phyloP scores from a whole-genome alignment of 495 filamentous ascomycete genomes.

The Hapsidospora chrysogenum region DNA sequence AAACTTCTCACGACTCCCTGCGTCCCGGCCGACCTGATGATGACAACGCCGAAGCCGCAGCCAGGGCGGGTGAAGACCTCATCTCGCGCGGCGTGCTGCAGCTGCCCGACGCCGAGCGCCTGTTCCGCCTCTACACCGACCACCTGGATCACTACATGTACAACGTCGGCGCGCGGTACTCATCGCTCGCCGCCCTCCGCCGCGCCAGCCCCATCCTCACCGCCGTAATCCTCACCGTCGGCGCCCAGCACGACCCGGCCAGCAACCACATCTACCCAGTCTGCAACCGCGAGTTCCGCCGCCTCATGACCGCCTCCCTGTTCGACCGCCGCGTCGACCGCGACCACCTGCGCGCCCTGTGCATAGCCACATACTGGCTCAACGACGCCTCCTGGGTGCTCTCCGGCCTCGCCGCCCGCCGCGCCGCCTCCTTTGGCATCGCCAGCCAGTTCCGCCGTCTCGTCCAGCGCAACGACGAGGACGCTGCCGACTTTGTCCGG shows the following conservation, averaged over 20 bases:
- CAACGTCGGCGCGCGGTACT: slow-evolving; percentile 18
- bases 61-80: slow-evolving; percentile 12
- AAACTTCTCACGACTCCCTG: too few species aligned
- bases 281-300: slow-evolving; percentile 18
- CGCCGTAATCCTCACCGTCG: slow-evolving; percentile 19
- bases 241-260: slow-evolving; percentile 18
- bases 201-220: slow-evolving; percentile 7
- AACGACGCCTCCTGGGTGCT: slow-evolving; percentile 20
- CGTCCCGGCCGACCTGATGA: slow-evolving; percentile 14
- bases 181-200: neutral
- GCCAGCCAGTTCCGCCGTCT: slow-evolving; percentile 30
- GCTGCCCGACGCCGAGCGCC: slow-evolving; percentile 12
- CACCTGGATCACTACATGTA: slow-evolving; percentile 27
- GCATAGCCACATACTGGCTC: slow-evolving; percentile 24
- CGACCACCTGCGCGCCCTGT: slow-evolving; percentile 19
- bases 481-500: slow-evolving; percentile 9
- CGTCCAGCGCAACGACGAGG: slow-evolving; percentile 17
- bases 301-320: slow-evolving; percentile 17
- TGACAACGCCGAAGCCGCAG: neutral
- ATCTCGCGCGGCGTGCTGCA: slow-evolving; percentile 11
- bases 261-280: slow-evolving; percentile 20
- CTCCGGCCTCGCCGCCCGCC: slow-evolving; percentile 22
- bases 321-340: slow-evolving; percentile 17
- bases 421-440: slow-evolving; percentile 22
- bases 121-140: slow-evolving; percentile 12